Base-by-base conservation (phyloP, 805 yeast species). In the Schwanniomyces polymorphus region DNA sequence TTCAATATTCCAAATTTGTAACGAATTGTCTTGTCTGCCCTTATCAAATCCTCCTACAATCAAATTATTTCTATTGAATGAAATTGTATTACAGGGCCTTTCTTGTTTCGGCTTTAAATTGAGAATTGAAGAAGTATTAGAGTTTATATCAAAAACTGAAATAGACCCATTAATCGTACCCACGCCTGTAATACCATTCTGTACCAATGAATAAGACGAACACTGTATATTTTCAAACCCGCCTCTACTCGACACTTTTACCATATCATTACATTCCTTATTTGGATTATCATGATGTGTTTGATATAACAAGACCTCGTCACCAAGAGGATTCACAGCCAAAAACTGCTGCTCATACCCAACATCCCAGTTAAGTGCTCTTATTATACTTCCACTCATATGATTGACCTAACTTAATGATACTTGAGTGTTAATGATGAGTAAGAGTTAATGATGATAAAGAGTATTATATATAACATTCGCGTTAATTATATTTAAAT, bases 31-130 rank as follows among this genome's bases (percentile, higher is more conserved):
- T 52, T 81, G 88, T 44, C 91, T 75, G 17, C 86, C 85, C 53
- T 88, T 80, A 52, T 90, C 97, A 48, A 85, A 77, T 0, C 95
- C 96, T 31, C 85, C 81, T 0, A 89, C 96, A 4, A 91, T 70
- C 27, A 86, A 63, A 1, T 86, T 86, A 27, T 74, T 70, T 23
- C 75, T 70, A 59, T 82, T 88, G 66, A 91, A 86, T 0, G 91
- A 78, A 1, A 90, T 56, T 0, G 91, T 66, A 56, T 88, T 89
- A 55, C 95, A 86, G 1, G 92, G 85, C 46, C 97, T 72, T 16
- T 81, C 74, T 49, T 84, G 90, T 46, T 81, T 80, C 0, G 90
- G 84, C 41, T 79, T 70, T 12, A 86, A 67, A 43, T 70, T 68
- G 17, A 79, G 54, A 2, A 72, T 53, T 3, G 75, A 55, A 9